Evolutionary conservation across 805 yeast genomes (phyloP), one percentile per base, ranked within the genome.

Genomic region (Torulaspora delbrueckii): DNA sequence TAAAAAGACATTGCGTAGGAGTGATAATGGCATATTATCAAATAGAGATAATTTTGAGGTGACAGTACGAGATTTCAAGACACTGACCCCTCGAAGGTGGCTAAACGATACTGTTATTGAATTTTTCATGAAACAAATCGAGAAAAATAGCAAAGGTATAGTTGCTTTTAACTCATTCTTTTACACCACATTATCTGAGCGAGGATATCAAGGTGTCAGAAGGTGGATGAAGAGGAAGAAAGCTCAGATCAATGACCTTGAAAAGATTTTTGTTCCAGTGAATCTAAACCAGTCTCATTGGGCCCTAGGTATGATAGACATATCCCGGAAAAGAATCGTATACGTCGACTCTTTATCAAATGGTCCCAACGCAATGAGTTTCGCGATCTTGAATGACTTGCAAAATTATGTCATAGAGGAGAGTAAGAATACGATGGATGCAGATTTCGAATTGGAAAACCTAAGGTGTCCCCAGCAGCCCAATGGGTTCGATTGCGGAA

Each of bases 401-500:
- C 67, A 74, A 28, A 75, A 75, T 5, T 93, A 87, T 60, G 76
- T 91, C 73, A 54, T 66, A 2, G 74, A 77, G 27, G 96, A 93
- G 65, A 76, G 87, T 4, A 73, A 75, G 42, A 66, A 69, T 1
- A 53, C 63, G 4, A 33, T 63, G 9, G 72, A 72, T 5, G 50
- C 60, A 28, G 69, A 67, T 16, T 65, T 60, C 40, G 63, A 60
- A 12, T 45, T 64, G 14, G 45, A 50, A 12, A 71, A 66, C 31
- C 50, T 63, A 2, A 60, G 66, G n/a, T 74, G 90, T 35, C 98
- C 99, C 1, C 86, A 83, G 54, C 99, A 93, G 62, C 70, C 74
- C 23, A 93, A 93, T 60, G 97, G 97, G 0, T 86, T 63, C 54
- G 99, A 93, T 65, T 93, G 99, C 70, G 99, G 99, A 6, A 95